Evolutionary conservation across 2,329 filamentous ascomycete species (phyloP), one percentile per base, ranked within the genome.

Genomic region (Colletotrichum orchidophilum): DNA sequence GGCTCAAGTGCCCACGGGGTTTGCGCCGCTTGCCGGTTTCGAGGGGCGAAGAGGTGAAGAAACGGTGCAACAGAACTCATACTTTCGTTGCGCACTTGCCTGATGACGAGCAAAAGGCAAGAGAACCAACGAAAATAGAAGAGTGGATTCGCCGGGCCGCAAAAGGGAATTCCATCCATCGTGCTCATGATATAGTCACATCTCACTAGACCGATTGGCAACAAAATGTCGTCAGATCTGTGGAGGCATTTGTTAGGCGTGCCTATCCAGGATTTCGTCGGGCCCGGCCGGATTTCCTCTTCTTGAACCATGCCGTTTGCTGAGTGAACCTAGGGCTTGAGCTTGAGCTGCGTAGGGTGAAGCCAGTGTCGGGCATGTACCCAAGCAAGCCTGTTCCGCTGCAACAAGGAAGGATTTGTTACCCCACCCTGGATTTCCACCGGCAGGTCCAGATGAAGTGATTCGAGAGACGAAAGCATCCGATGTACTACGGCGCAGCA

Each of bases 401-500:
- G 31, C 63, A 53, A 13, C 33, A n/a, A 29, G 42, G 39, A 58
- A 53, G 63, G 50, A 63, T 68, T 31, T n/a, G 21, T 12, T 4
- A 13, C 49, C 39, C 66, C 54, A 33, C 35, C 24, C 31, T 18
- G 29, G 29, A n/a, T 50, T 26, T 58, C 33, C 57, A 67, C 42
- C 58, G 68, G 35, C 63, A 52, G 31, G 63, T 18, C 68, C 18
- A 62, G 68, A 59, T 59, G 68, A 68, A 63, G 58, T 61, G 63
- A 53, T 54, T 21, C 15, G 35, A 46, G 50, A 13, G 57, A 55
- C 13, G 26, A 55, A 63, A 58, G 33, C 52, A 53, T 59, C 9
- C 52, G 57, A 63, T 59, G 33, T 58, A 8, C 58, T 53, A 58
- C 27, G 58, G 58, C 58, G 21, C 52, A 39, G 52, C 42, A 59